phyloP scores from a whole-genome alignment of 495 filamentous ascomycete genomes.

The Daldinia childiae region DNA sequence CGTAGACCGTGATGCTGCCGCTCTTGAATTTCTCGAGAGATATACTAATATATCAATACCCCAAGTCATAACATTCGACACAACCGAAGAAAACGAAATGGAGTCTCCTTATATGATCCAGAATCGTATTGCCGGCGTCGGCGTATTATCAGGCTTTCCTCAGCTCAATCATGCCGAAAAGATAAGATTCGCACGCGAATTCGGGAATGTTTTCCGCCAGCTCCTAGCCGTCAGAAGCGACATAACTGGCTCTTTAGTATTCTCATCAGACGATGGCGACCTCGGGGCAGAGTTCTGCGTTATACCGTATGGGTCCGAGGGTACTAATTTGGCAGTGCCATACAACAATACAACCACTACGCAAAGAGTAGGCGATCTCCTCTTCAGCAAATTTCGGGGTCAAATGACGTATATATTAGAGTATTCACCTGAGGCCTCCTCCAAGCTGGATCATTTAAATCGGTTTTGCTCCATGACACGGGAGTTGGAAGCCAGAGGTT shows the following conservation, averaged over 20 bases:
- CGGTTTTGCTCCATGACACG: not conserved
- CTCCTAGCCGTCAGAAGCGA: slow-evolving; percentile 1
- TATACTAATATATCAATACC: slow-evolving; percentile 59
- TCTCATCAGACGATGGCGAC: not conserved
- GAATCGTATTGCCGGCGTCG: not conserved
- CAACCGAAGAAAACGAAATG: slow-evolving; percentile 49
- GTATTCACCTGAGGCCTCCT: not conserved
- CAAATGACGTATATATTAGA: not conserved
- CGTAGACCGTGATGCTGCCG: slow-evolving; percentile 56
- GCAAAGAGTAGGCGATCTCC: not conserved
- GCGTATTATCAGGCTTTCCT: not conserved
- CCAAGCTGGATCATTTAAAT: not conserved
- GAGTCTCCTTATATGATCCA: slow-evolving; percentile 33
- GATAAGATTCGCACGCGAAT: slow-evolving; percentile 1
- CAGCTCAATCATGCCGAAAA: not conserved
- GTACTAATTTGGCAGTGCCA: not conserved
- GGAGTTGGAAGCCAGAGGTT: not conserved
- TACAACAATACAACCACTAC: not conserved
- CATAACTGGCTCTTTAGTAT: not conserved
- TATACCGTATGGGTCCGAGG: not conserved
- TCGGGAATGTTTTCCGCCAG: not conserved
- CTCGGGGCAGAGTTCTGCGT: not conserved
- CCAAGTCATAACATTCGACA: slow-evolving; percentile 53
- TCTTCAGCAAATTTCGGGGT: not conserved
- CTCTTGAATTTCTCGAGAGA: slow-evolving; percentile 52